A percentile compares a stretch with the other conserved stretches of the same genome.
Conservation (phyloP, 371 early-diverging fungal species). For the Smittium culicis region DNA sequence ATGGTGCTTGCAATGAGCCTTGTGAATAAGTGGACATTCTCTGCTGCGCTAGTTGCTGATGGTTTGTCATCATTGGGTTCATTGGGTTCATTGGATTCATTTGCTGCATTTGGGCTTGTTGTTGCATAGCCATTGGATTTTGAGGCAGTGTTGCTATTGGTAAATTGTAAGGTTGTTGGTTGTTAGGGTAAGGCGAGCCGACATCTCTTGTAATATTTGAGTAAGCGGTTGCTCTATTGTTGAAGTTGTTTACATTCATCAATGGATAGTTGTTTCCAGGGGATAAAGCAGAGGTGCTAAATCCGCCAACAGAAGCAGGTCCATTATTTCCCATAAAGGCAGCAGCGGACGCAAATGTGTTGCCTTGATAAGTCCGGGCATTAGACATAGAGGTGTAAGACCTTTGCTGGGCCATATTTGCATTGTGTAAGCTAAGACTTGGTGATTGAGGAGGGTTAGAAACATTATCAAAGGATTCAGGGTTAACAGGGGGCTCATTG, state of each 20-base stretch:
- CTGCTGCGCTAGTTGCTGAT: too few relatives aligned
- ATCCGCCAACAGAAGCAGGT: background rate
- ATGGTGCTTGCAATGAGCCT: background rate
- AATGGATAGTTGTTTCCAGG: too few relatives aligned
- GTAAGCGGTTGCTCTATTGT: too few relatives aligned
- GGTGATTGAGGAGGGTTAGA: background rate
- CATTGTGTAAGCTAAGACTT: background rate
- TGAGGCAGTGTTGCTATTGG: too few relatives aligned
- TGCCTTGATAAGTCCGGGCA: background rate
- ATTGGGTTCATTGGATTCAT: too few relatives aligned
- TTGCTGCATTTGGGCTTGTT: too few relatives aligned
- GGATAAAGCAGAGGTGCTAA: background rate
- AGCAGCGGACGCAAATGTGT: background rate
- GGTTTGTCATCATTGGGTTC: too few relatives aligned
- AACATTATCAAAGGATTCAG: slow-evolving; percentile 14
- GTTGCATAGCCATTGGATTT: too few relatives aligned
- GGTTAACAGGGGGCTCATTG: slow-evolving; percentile 28
- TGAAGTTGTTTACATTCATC: too few relatives aligned
- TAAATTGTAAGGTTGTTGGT: too few relatives aligned
- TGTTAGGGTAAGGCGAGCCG: too few relatives aligned
- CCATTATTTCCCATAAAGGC: background rate
- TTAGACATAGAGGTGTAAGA: background rate
- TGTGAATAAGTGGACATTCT: background rate
- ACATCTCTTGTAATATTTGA: too few relatives aligned
- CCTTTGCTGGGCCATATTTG: slow-evolving; percentile 3